Percentiles rank a stretch among this genome's conserved stretches.
These are phyloP conservation scores for Monilinia aucupariae DNA, from an alignment of 2,329 filamentous ascomycete species.

Conservation along the genomic window DNA sequence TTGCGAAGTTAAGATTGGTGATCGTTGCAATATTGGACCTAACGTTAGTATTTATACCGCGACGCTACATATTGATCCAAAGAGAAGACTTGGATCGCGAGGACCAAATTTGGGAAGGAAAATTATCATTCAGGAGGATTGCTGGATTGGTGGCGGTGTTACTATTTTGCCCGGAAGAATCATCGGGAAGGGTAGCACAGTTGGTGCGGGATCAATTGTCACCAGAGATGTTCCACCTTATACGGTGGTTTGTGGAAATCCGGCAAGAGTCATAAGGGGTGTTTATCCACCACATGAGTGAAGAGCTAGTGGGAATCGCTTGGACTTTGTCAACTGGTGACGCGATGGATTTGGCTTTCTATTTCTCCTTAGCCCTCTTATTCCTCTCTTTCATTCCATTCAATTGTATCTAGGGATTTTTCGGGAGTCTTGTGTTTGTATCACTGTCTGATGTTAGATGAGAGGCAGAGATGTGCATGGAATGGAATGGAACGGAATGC, in stretches of 20 bases:
- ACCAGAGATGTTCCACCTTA: conserved; percentile 39
- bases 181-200: conserved; percentile 48
- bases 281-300: conserved; percentile 24
- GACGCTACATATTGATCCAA: conserved; percentile 66
- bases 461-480: neutral
- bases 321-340: neutral
- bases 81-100: conserved; percentile 66
- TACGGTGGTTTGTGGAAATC: conserved; percentile 35
- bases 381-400: neutral
- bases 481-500: neutral
- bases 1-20: conserved; percentile 75
- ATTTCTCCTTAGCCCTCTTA: no score
- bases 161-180: conserved; percentile 53
- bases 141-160: conserved; percentile 58
- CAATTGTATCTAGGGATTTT: conserved; percentile 5
- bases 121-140: conserved; percentile 71
- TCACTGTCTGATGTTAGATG: neutral
- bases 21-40: conserved; percentile 70
- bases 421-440: neutral
- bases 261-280: conserved; percentile 33
- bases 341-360: no score
- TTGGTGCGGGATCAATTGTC: conserved; percentile 51
- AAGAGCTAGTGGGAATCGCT: neutral
- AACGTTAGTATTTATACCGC: conserved; percentile 83
- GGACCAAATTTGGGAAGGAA: conserved; percentile 64